These are phyloP conservation scores for Micromonas commoda DNA, from an alignment of 139 green algal genomes.

Conservation along the genomic window DNA sequence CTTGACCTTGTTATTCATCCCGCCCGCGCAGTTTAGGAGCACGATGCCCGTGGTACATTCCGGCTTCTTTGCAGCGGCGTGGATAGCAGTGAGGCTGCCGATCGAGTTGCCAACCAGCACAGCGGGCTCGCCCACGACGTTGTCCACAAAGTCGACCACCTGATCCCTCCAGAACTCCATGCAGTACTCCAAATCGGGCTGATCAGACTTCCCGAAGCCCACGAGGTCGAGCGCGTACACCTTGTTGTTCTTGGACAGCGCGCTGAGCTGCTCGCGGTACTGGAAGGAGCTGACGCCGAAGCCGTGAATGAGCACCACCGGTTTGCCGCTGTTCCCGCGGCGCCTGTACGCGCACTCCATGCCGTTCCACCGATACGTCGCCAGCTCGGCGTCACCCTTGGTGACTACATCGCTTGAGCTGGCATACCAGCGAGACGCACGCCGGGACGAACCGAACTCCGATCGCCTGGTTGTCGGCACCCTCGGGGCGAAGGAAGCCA, in stretches of 20 bases:
- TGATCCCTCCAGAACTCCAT: constrained; percentile 45
- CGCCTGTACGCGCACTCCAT: neutral
- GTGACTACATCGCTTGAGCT: neutral
- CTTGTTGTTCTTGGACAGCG: constrained; percentile 43
- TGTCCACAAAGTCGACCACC: constrained; percentile 55
- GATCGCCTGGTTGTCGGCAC: too few relatives aligned
- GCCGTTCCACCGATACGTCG: constrained; percentile 10
- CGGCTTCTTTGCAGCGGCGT: constrained; percentile 41
- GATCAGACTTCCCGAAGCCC: constrained; percentile 68
- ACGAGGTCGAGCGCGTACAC: constrained; percentile 86
- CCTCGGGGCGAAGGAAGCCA: too few relatives aligned
- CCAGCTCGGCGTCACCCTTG: neutral
- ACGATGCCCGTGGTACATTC: constrained; percentile 36
- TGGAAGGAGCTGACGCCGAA: constrained; percentile 83
- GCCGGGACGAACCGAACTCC: too few relatives aligned
- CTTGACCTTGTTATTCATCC: constrained; percentile 86
- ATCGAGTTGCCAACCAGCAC: constrained; percentile 95
- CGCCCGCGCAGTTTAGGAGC: constrained; percentile 74
- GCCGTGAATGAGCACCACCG: constrained; percentile 73
- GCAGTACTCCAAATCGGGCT: constrained; percentile 56
- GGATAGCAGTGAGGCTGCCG: constrained; percentile 62
- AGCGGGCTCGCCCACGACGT: constrained; percentile 69
- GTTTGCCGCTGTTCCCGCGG: constrained; percentile 10
- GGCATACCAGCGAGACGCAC: too few relatives aligned
- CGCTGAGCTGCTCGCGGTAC: constrained; percentile 72